Evolutionary conservation across 2,329 filamentous ascomycete species (phyloP).

Genomic region (Leptodontidium sp.): DNA sequence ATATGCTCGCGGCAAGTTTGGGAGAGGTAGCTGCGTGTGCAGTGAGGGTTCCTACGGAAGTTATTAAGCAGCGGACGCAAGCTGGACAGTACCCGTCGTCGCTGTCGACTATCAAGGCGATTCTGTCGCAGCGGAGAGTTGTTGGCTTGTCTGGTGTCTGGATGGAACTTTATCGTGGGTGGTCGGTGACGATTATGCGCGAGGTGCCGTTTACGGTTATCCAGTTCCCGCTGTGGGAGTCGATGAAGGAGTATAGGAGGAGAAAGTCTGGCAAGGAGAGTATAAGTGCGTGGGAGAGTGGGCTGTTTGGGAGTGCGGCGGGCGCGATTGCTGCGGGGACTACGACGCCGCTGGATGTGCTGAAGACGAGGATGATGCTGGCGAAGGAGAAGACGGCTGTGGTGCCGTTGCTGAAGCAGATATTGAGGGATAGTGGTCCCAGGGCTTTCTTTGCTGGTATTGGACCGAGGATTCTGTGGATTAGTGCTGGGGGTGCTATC

Average conservation of each 20-base stretch:
- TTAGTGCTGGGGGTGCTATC: constrained; percentile 91
- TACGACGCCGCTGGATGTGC: constrained; percentile 93
- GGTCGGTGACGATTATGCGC: constrained; percentile 89
- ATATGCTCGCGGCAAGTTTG: constrained; percentile 85
- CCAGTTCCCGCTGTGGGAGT: constrained; percentile 97
- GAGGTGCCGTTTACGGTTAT: constrained; percentile 98
- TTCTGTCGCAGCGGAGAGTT: constrained; percentile 59
- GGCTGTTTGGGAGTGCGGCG: constrained; percentile 81
- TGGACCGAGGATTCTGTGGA: constrained; percentile 90
- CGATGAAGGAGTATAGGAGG: constrained; percentile 78
- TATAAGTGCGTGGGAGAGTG: constrained; percentile 80
- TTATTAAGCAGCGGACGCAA: constrained; percentile 96
- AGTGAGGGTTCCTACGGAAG: constrained; percentile 92
- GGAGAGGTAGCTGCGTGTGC: constrained; percentile 94
- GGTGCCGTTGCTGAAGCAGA: constrained; percentile 65
- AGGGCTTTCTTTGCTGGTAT: constrained; percentile 78
- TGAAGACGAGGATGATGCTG: constrained; percentile 98
- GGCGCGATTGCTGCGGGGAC: constrained; percentile 86
- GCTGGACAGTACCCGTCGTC: constrained; percentile 81
- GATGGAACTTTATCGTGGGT: constrained; percentile 89
- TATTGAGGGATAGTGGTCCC: constrained; percentile 70
- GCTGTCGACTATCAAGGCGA: constrained; percentile 71
- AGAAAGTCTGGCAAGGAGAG: constrained; percentile 52
- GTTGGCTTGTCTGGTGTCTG: constrained; percentile 68
- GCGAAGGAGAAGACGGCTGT: constrained; percentile 72